Conservation (phyloP, 1,284 basidiomycete species). For the Laetiporus sulphureus region DNA sequence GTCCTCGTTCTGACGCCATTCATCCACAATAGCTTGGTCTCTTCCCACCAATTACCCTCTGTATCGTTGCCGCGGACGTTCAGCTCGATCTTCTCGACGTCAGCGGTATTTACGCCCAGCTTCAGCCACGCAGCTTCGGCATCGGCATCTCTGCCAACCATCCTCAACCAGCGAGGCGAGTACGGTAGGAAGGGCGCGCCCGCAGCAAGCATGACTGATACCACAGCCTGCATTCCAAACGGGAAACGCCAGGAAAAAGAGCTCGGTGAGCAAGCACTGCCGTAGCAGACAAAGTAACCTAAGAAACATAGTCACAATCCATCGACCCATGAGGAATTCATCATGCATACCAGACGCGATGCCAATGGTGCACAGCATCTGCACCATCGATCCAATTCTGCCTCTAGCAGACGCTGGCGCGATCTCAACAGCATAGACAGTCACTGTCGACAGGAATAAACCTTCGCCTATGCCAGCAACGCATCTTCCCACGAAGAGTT, state of each 20-base stretch:
- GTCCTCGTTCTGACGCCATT: constrained; percentile 32
- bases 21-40: constrained; percentile 22
- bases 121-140: constrained; percentile 28
- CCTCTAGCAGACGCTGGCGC: constrained; percentile 37
- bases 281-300: constrained; percentile 49
- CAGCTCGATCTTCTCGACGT: constrained; percentile 26
- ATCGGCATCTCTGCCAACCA: constrained; percentile 35
- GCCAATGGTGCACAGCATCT: constrained; percentile 40
- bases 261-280: constrained; percentile 29
- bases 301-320: too few species aligned
- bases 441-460: constrained; percentile 40
- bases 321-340: too few species aligned
- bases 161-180: constrained; percentile 45
- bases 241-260: constrained; percentile 44
- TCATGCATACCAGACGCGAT: constrained; percentile 30
- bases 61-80: constrained; percentile 19
- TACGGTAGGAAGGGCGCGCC: constrained; percentile 45
- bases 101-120: constrained; percentile 25
- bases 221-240: constrained; percentile 35
- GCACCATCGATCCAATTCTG: constrained; percentile 35
- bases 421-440: constrained; percentile 39
- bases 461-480: constrained; percentile 44
- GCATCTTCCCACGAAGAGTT: constrained; percentile 39
- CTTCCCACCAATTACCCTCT: constrained; percentile 6
- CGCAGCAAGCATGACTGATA: constrained; percentile 34